Evolutionary conservation across 2,329 filamentous ascomycete species (phyloP).

Genomic region (Aspergillus brasiliensis): DNA sequence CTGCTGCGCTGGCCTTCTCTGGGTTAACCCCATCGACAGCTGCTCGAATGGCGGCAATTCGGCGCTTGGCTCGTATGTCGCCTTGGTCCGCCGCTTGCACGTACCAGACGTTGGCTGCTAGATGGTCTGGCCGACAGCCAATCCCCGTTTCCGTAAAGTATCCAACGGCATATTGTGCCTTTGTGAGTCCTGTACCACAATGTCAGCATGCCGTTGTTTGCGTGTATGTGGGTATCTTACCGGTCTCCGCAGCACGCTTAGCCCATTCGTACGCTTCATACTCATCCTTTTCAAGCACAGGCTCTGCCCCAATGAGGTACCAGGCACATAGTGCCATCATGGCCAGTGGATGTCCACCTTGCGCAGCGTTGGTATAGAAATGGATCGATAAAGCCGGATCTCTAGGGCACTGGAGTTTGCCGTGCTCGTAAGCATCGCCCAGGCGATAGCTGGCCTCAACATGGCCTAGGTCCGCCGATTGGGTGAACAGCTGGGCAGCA

Average conservation of each 20-base stretch:
- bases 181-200: slow-evolving; percentile 47
- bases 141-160: slow-evolving; percentile 99
- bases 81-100: slow-evolving; percentile 91
- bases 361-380: slow-evolving; percentile 92
- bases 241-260: slow-evolving; percentile 77
- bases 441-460: slow-evolving; percentile 82
- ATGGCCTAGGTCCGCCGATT: slow-evolving; percentile 89
- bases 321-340: slow-evolving; percentile 99
- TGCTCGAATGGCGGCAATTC: slow-evolving; percentile 81
- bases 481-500: slow-evolving; percentile 89
- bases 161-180: slow-evolving; percentile 90
- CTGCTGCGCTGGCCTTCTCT: slow-evolving; percentile 25
- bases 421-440: slow-evolving; percentile 97
- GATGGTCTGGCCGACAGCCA: slow-evolving; percentile 87
- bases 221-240: slow-evolving; percentile 54
- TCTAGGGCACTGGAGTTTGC: slow-evolving; percentile 79
- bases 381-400: slow-evolving; percentile 94
- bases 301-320: slow-evolving; percentile 95
- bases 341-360: slow-evolving; percentile 76
- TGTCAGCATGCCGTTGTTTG: background rate
- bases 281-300: slow-evolving; percentile 91
- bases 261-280: slow-evolving; percentile 98
- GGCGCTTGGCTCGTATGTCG: slow-evolving; percentile 84
- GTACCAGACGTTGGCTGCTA: slow-evolving; percentile 98
- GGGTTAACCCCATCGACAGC: slow-evolving; percentile 65